Percentiles rank a stretch among this genome's conserved stretches.
These are phyloP conservation scores for Mortierella sp. DNA, from an alignment of 371 early-diverging fungal genomes.

Conservation along the genomic window DNA sequence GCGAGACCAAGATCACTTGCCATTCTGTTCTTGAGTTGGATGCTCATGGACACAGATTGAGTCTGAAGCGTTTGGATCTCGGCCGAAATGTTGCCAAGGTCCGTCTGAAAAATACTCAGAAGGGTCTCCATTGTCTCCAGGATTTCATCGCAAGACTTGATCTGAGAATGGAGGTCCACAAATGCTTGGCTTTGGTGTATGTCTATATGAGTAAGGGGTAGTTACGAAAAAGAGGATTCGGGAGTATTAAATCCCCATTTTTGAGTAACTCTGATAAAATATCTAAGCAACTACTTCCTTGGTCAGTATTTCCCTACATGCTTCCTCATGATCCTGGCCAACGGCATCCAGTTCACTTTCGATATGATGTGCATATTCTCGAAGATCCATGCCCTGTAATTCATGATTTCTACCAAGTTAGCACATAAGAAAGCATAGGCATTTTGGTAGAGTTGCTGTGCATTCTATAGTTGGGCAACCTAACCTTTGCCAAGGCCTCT, in stretches of 20 bases:
- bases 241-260: background rate
- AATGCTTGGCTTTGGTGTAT: slow-evolving; percentile 73
- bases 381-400: slow-evolving; percentile 80
- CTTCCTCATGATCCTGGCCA: slow-evolving; percentile 78
- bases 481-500: slow-evolving; percentile 78
- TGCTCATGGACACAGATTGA: slow-evolving; percentile 81
- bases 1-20: slow-evolving; percentile 59
- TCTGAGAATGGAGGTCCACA: slow-evolving; percentile 76
- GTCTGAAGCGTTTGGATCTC: slow-evolving; percentile 90
- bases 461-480: background rate
- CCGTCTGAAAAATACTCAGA: slow-evolving; percentile 83
- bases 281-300: background rate
- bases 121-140: slow-evolving; percentile 89
- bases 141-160: slow-evolving; percentile 83
- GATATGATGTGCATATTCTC: slow-evolving; percentile 85
- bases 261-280: background rate
- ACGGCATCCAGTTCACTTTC: slow-evolving; percentile 74
- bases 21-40: slow-evolving; percentile 84
- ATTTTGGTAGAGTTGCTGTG: background rate
- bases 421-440: too few relatives aligned
- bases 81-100: slow-evolving; percentile 85
- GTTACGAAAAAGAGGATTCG: slow-evolving; percentile 9
- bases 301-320: slow-evolving; percentile 61
- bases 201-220: slow-evolving; percentile 57
- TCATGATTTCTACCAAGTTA: too few relatives aligned